A percentile compares a stretch with the other conserved stretches of the same genome.
Conservation (phyloP, 176 grass and related monocot species). For the Pharus latifolius region DNA sequence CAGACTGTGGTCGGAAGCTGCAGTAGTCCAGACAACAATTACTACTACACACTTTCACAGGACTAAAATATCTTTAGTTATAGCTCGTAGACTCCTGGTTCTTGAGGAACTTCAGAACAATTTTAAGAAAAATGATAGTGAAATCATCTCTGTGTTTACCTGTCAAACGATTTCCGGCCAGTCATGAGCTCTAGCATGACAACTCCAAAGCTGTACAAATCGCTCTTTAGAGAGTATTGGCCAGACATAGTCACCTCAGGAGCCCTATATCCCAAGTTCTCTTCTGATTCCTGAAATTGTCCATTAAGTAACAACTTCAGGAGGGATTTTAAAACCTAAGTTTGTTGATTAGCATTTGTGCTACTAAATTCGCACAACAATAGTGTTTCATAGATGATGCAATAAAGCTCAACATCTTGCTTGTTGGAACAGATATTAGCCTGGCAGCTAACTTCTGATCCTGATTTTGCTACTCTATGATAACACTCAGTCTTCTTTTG, state of each 20-base stretch:
- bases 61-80: background rate
- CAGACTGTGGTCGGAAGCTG: constrained; percentile 43
- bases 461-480: background rate
- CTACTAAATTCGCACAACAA: background rate
- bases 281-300: constrained; percentile 47
- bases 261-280: constrained; percentile 60
- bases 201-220: constrained; percentile 86
- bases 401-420: background rate
- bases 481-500: background rate
- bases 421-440: background rate
- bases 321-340: background rate
- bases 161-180: constrained; percentile 76
- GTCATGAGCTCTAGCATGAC: constrained; percentile 96
- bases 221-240: constrained; percentile 79
- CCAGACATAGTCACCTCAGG: constrained; percentile 70
- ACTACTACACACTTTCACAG: background rate
- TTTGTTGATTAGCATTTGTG: background rate
- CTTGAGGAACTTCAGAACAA: background rate
- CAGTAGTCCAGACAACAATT: background rate
- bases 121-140: background rate
- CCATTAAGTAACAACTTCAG: background rate
- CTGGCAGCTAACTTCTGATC: background rate
- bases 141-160: constrained; percentile 11
- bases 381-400: too few species aligned
- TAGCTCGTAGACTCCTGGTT: background rate